Evolutionary conservation across 2,329 filamentous ascomycete genomes (phyloP).

Genomic region (Lecanicillium sp.): DNA sequence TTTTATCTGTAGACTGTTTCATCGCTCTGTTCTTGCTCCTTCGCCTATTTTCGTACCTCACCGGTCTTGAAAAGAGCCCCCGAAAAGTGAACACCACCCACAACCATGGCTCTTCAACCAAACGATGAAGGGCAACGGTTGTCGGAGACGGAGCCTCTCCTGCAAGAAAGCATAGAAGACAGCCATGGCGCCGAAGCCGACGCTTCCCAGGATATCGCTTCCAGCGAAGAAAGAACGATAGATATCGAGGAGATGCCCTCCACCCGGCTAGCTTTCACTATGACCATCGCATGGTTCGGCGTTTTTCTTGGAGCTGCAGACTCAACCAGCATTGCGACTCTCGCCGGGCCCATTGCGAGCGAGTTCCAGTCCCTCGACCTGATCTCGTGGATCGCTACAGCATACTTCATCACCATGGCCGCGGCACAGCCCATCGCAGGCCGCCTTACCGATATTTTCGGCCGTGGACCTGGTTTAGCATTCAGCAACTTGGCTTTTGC

Average conservation of each 20-base stretch:
- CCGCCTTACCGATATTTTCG: constrained; percentile 80
- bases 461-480: constrained; percentile 66
- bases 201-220: neutral
- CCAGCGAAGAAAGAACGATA: too few relatives aligned
- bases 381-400: constrained; percentile 80
- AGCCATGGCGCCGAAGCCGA: too few relatives aligned
- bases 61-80: too few relatives aligned
- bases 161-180: too few relatives aligned
- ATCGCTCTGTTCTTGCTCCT: too few relatives aligned
- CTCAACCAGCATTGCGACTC: constrained; percentile 75
- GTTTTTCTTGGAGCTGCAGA: constrained; percentile 63
- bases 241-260: neutral
- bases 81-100: too few relatives aligned
- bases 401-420: constrained; percentile 81
- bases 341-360: constrained; percentile 74
- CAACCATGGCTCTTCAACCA: too few relatives aligned
- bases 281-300: constrained; percentile 48
- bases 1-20: too few relatives aligned
- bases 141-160: too few relatives aligned
- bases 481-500: constrained; percentile 77
- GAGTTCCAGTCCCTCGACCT: constrained; percentile 74
- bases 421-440: constrained; percentile 80
- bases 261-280: constrained; percentile 32
- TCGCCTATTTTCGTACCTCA: too few relatives aligned
- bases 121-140: too few relatives aligned